Evolutionary conservation across 2,329 filamentous ascomycete genomes (phyloP), one percentile per base, ranked within the genome.

Genomic region (Karstenula rhodostoma): DNA sequence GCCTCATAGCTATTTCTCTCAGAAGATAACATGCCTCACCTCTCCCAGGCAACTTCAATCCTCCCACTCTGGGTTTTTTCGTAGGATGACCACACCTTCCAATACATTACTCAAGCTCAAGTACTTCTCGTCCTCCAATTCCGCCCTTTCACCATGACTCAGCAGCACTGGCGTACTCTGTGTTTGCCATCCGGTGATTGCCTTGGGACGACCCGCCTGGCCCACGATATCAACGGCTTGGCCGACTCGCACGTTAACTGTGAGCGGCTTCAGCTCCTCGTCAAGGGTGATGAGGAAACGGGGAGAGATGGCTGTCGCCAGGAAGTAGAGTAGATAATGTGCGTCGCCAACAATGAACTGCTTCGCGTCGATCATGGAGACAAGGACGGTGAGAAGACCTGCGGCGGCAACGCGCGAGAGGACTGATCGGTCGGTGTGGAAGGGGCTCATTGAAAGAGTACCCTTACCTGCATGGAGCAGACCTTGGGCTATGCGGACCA

Each of bases 391-490:
- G 59, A 99, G 86, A 49, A 99, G 85, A 70, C 95, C 94, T 17
- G 93, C 93, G 27, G 94, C 90, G 25, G 94, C 90, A 37, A 99
- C 96, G 63, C 92, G 88, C 2, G 95, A 99, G 57, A 99, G 87
- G 25, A 99, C 92, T 79, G 97, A 93, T 60, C 96, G 91, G 77
- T 99, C 96, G 19, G 94, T 97, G 84, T 99, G 95, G 90, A 99
- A 99, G n/a, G 95, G 95, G 79, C 92, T 98, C 73, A 98, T 86
- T 3, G 93, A 92, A 75, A 99, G 87, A 3, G 95, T 98, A 69
- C 96, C 95, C 84, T 99, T 99, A 82, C 96, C 96, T 94, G 98
- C 98, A 83, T 99, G 96, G 67, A 99, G 81, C 48, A 99, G 87
- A 81, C 96, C 95, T 78, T 99, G 95, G 4, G 95, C 95, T 71